Base-by-base conservation (phyloP, 192 early-diverging fungal genomes). In the Pecoramyces ruminantium region DNA sequence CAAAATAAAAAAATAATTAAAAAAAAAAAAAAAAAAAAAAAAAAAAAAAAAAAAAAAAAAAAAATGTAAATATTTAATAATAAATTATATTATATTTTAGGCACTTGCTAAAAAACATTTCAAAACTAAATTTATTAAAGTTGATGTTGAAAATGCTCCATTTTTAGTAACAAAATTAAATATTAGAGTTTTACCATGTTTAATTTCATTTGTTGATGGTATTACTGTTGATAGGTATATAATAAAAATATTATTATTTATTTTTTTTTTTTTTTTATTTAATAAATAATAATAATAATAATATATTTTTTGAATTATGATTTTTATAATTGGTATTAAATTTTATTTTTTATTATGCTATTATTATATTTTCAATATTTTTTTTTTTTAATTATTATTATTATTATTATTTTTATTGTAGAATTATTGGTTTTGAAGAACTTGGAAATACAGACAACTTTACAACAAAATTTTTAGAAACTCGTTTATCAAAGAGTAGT, bases 341-440 rank as follows among this genome's bases (percentile, higher is more conserved):
- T n/a, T n/a, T n/a, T n/a, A n/a, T n/a, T n/a, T n/a, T n/a, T n/a
- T n/a, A n/a, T n/a, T n/a, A 34, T 34, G 3, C 30, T 34, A 34
- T 34, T 11, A 34, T 11, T 34, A 34, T 34, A n/a, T 15, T 16
- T 4, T 28, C 79, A 51, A 28, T 79, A 34, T 34, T 79, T 29
- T 77, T 79, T 34, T 84, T 30, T 28, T 28, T 78, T 58, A 18
- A 40, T 82, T 82, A 83, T 15, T 58, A 28, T 29, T 42, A 67
- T 67, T 15, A 29, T 81, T 29, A 51, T 77, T 29, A 79, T 9
- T 42, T 30, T 25, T 28, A 38, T n/a, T 38, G 29, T 79, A 93
- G 94, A 28, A 79, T 96, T 29, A 83, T 97, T 81, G 97, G 97
- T 0, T 99, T 99, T 88, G 97, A 99, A 29, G 96, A 94, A 25